Conservation (phyloP, 208 protist genomes). For the Leishmania mexicana region DNA sequence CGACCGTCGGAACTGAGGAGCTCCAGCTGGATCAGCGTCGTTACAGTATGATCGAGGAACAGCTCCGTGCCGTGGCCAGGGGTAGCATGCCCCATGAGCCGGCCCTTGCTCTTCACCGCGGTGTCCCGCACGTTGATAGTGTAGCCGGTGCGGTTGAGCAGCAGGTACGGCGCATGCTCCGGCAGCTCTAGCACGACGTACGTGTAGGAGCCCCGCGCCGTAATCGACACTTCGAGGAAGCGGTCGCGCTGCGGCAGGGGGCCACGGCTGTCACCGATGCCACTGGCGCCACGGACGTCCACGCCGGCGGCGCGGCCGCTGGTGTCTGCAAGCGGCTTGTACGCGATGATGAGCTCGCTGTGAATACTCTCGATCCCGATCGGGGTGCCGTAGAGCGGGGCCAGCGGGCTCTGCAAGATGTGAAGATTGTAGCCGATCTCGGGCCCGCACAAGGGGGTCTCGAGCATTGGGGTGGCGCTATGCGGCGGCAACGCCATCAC, state of each 20-base stretch:
- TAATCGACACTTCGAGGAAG: conserved; percentile 73
- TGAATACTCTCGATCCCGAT: conserved; percentile 79
- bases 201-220: conserved; percentile 71
- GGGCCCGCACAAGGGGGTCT: conserved; percentile 42
- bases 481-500: conserved; percentile 38
- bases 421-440: conserved; percentile 73
- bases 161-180: conserved; percentile 56
- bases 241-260: conserved; percentile 36
- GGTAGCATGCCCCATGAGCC: conserved; percentile 53
- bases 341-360: conserved; percentile 66
- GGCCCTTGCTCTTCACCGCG: conserved; percentile 38
- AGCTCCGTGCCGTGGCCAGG: conserved; percentile 57
- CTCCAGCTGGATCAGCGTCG: conserved; percentile 36
- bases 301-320: conserved; percentile 2
- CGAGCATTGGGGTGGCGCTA: conserved; percentile 57
- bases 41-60: conserved; percentile 51
- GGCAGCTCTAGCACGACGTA: conserved; percentile 79
- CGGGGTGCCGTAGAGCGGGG: conserved; percentile 67
- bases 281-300: background rate
- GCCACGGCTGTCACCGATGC: background rate
- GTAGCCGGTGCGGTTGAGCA: conserved; percentile 76
- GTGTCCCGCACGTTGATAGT: conserved; percentile 57
- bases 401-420: conserved; percentile 49
- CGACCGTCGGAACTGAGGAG: conserved; percentile 16
- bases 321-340: conserved; percentile 29